Evolutionary conservation across 2,329 filamentous ascomycete genomes (phyloP).

Genomic region (Colletotrichum scovillei): DNA sequence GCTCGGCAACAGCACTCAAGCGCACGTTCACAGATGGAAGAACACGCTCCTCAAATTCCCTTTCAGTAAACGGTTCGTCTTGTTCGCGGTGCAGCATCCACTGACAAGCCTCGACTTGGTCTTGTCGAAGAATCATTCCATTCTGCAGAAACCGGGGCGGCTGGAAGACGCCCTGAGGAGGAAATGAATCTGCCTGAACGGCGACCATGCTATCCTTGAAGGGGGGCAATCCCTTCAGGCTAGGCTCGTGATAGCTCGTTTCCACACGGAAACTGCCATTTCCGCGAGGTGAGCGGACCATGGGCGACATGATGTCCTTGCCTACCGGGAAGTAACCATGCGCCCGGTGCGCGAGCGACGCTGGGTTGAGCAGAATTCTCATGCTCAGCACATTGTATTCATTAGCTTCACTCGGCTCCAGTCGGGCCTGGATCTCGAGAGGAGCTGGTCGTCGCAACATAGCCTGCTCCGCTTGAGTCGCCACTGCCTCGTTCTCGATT

Average conservation of each 20-base stretch:
- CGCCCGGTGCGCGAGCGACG: slow-evolving; percentile 36
- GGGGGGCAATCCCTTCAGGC: slow-evolving; percentile 34
- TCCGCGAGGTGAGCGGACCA: slow-evolving; percentile 1
- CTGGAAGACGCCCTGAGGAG: not conserved
- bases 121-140: slow-evolving; percentile 34
- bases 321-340: slow-evolving; percentile 30
- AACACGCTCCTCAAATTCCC: slow-evolving; percentile 52
- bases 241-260: slow-evolving; percentile 18
- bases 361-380: slow-evolving; percentile 33
- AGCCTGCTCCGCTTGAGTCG: not conserved
- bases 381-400: not conserved
- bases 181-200: not conserved
- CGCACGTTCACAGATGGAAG: slow-evolving; percentile 47
- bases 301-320: not conserved
- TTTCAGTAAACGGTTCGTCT: slow-evolving; percentile 45
- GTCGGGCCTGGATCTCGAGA: slow-evolving; percentile 1
- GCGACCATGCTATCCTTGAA: slow-evolving; percentile 44
- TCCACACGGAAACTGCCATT: slow-evolving; percentile 3
- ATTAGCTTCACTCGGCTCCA: not conserved
- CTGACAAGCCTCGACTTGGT: slow-evolving; percentile 38
- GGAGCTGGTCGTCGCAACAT: not conserved
- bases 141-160: slow-evolving; percentile 35
- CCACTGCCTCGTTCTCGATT: slow-evolving; percentile 12
- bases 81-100: slow-evolving; percentile 43
- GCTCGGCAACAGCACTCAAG: slow-evolving; percentile 45